These are phyloP conservation scores for Pharus latifolius DNA, from an alignment of 176 grass and related monocot species.

Conservation along the genomic window DNA sequence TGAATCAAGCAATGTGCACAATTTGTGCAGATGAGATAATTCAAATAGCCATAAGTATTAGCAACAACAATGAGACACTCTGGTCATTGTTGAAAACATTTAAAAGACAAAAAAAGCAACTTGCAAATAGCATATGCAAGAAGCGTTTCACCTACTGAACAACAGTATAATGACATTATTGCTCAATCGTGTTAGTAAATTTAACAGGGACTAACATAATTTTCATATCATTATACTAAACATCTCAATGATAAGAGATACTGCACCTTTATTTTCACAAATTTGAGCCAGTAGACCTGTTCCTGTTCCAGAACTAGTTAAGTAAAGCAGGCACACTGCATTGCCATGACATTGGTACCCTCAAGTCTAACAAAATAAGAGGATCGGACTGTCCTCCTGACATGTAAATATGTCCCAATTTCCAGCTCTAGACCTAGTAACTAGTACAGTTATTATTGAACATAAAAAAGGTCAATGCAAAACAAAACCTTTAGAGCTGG, in stretches of 20 bases:
- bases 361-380: background rate
- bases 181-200: background rate
- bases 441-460: background rate
- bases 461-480: background rate
- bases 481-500: slow-evolving; percentile 44
- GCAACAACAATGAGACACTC: background rate
- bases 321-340: background rate
- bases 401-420: background rate
- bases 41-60: background rate
- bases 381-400: background rate
- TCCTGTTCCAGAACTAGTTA: background rate
- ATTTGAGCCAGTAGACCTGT: background rate
- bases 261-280: background rate
- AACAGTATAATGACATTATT: background rate
- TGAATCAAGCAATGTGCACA: background rate
- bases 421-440: background rate
- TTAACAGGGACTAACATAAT: background rate
- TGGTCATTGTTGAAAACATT: background rate
- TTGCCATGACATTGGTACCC: background rate
- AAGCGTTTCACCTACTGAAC: background rate
- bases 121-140: background rate
- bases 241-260: background rate
- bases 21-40: background rate
- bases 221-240: background rate
- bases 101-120: background rate